Base-by-base conservation (phyloP, 495 filamentous ascomycete genomes). In the Hypomontagnella submonticulosa region DNA sequence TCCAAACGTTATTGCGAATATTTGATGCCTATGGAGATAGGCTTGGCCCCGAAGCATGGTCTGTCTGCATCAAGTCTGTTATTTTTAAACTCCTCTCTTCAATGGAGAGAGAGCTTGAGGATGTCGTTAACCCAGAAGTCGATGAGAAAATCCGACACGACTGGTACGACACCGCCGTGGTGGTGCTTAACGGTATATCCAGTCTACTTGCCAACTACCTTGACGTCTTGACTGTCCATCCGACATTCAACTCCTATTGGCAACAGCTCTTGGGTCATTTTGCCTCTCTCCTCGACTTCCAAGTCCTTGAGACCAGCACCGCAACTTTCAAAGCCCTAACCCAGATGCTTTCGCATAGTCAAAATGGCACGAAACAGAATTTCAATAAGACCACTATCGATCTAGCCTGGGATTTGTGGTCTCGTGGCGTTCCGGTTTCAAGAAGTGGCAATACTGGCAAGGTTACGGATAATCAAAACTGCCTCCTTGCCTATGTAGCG, bases 11-110 rank as follows among this genome's bases (percentile, higher is more conserved):
- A 12, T 84, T 97, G 54, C 84, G 93, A 36, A 97, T 98, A 50
- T 92, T 98, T 63, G 91, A 96, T 76, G 92, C 91, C 3, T 92
- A 93, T 59, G 93, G 90, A 23, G 91, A 94, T 67, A 87, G 89
- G 48, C 82, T 98, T 10, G 87, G 84, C 9, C 84, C 90, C 0
- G 84, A 88, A 67, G 89, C 92, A 9, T 97, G 93, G 94, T 87
- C 87, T 33, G 80, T 93, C 46, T 97, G 92, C 72, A 83, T 97
- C 47, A 88, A 89, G 55, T 85, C 86, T 8, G 89, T 97, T 6
- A 81, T 97, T 7, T 92, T 94, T 69, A 84, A 83, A 38, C 87
- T 97, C 80, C 79, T 96, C 10, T 75, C 80, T 0, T 84, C 83
- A 0, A 79, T 84, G n/a, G 81, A 85, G 58, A 58, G 67, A 4